phyloP scores from a whole-genome alignment of 2,329 filamentous ascomycete genomes.

The Capronia epimyces region DNA sequence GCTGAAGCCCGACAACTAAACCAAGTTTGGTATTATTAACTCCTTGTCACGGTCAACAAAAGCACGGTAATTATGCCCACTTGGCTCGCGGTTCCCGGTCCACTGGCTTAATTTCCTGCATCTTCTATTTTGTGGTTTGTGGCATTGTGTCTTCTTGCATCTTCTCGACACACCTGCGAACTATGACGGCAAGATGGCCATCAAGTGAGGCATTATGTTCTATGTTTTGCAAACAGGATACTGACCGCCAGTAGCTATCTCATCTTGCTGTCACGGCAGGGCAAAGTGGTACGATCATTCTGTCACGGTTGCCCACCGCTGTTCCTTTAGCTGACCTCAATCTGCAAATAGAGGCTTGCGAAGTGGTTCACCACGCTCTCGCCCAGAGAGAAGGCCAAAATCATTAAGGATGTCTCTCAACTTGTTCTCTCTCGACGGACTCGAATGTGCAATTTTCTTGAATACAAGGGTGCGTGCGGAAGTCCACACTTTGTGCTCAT shows the following conservation, averaged over 20 bases:
- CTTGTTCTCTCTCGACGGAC: conserved; percentile 91
- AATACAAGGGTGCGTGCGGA: conserved; percentile 85
- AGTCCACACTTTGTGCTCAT: conserved; percentile 3
- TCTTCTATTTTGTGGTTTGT: background rate
- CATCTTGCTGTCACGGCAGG: conserved; percentile 94
- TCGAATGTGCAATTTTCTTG: conserved; percentile 99
- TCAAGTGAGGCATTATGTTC: conserved; percentile 43
- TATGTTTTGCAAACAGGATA: conserved; percentile 8
- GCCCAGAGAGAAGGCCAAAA: conserved; percentile 98
- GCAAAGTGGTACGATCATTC: conserved; percentile 83
- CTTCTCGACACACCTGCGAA: background rate
- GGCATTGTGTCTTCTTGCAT: background rate
- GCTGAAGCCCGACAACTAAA: background rate
- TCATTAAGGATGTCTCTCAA: conserved; percentile 98
- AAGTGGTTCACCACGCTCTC: conserved; percentile 99
- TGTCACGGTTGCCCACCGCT: conserved; percentile 36
- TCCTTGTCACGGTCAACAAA: background rate
- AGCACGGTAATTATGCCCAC: background rate
- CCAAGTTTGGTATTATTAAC: background rate
- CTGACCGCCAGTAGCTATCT: conserved; percentile 63
- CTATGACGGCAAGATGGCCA: conserved; percentile 43
- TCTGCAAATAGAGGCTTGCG: conserved; percentile 69
- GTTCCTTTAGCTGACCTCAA: conserved; percentile 29
- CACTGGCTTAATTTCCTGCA: background rate
- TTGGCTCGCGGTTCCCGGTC: background rate